These are phyloP conservation scores for Phaeosphaeria sp. DNA, from an alignment of 2,329 filamentous ascomycete species.

Conservation along the genomic window DNA sequence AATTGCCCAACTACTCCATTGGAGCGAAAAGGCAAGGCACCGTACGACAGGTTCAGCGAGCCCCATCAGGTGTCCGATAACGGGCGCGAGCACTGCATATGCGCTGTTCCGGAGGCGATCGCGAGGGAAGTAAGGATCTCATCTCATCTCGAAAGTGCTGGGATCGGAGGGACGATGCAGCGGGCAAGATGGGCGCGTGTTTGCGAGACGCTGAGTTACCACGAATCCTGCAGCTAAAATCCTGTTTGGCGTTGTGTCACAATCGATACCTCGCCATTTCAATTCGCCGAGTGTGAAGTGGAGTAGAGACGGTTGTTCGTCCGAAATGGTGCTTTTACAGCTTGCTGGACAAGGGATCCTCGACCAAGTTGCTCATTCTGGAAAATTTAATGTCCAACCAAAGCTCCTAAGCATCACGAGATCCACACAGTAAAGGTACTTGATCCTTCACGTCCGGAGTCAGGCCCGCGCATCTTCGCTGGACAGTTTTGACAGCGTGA, in stretches of 20 bases:
- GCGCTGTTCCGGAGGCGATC: slow-evolving; percentile 17
- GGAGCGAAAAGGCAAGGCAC: not conserved
- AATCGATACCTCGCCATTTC: slow-evolving; percentile 3
- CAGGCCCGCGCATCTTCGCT: not conserved
- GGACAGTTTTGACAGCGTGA: not conserved
- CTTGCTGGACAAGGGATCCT: not conserved
- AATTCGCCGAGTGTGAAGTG: not conserved
- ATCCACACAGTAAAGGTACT: not conserved
- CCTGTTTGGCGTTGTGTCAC: slow-evolving; percentile 1
- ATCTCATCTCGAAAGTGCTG: slow-evolving; percentile 7
- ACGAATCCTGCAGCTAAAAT: not conserved
- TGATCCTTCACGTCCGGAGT: not conserved
- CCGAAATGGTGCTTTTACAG: not conserved
- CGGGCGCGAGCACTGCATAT: slow-evolving; percentile 20
- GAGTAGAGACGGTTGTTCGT: not conserved
- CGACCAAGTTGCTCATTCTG: not conserved
- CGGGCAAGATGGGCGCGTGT: not conserved
- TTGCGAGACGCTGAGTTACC: not conserved
- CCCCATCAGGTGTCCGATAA: not conserved
- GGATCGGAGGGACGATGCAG: slow-evolving; percentile 1
- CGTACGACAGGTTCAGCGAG: not conserved
- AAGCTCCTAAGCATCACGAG: not conserved
- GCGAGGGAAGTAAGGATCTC: slow-evolving; percentile 4
- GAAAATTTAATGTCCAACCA: not conserved
- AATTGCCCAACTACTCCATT: not conserved